These are phyloP conservation scores for Neoconidiobolus thromboides DNA, from an alignment of 371 early-diverging fungal genomes.

Conservation along the genomic window DNA sequence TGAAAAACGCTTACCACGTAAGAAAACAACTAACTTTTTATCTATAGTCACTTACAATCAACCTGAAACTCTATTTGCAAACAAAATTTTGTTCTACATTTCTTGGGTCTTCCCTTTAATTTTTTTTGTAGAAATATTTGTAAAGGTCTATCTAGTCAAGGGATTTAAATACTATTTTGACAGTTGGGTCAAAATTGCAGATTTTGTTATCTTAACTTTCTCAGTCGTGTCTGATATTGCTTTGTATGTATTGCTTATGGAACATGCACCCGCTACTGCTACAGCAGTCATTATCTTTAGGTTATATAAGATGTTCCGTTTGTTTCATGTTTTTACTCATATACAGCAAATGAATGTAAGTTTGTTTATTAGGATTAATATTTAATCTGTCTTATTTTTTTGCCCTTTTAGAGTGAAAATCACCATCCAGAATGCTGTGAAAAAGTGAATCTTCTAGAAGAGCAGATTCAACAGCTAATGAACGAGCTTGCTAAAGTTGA, in stretches of 20 bases:
- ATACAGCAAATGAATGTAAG: background rate
- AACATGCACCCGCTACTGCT: background rate
- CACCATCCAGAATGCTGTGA: too few relatives aligned
- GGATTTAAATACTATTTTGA: background rate
- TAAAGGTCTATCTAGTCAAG: background rate
- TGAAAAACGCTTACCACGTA: background rate
- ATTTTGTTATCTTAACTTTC: background rate
- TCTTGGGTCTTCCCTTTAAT: constrained; percentile 1
- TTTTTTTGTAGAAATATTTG: background rate
- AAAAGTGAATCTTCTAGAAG: too few relatives aligned
- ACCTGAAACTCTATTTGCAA: background rate
- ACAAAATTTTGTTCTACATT: background rate
- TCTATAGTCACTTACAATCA: background rate
- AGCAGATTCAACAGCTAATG: too few relatives aligned
- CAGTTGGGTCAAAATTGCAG: background rate
- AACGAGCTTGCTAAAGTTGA: too few relatives aligned
- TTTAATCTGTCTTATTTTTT: too few relatives aligned
- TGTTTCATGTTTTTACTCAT: background rate
- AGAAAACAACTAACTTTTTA: too few relatives aligned
- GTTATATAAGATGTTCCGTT: background rate
- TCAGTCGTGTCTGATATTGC: background rate
- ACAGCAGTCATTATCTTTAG: background rate
- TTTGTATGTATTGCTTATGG: background rate
- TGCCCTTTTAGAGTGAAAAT: too few relatives aligned
- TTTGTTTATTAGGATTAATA: background rate